phyloP scores from a whole-genome alignment of 495 filamentous ascomycete species.

The Penicillium malachiteum region DNA sequence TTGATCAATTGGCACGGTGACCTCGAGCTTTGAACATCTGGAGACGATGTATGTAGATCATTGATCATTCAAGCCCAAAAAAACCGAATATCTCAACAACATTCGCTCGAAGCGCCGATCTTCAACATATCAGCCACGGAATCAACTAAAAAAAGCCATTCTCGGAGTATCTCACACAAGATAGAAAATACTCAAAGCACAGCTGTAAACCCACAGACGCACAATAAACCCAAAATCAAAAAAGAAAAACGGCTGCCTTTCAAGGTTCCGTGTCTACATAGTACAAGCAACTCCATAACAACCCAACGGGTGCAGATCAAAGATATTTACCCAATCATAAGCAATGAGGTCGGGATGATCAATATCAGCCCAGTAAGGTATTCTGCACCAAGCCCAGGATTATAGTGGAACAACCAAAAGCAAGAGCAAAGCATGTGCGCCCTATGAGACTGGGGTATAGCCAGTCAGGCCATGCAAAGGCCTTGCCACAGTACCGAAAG shows the following conservation, averaged over 20 bases:
- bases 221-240: too few relatives aligned
- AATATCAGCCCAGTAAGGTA: background rate
- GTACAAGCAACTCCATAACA: background rate
- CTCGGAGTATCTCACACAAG: too few relatives aligned
- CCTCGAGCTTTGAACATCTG: too few relatives aligned
- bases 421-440: background rate
- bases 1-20: too few relatives aligned
- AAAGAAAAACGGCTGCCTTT: too few relatives aligned
- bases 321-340: too few relatives aligned
- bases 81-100: background rate
- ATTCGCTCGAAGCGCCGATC: background rate
- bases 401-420: background rate
- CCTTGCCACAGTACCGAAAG: constrained; percentile 15
- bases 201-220: too few relatives aligned
- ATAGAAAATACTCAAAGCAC: too few relatives aligned
- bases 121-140: constrained; percentile 2
- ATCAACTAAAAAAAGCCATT: too few relatives aligned
- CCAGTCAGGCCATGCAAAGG: constrained; percentile 15
- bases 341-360: too few relatives aligned
- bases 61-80: background rate
- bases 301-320: background rate
- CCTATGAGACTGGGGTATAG: background rate
- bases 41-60: background rate
- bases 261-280: too few relatives aligned
- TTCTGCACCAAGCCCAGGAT: background rate